Conservation (phyloP, 495 filamentous ascomycete genomes). For the Aspergillus leporis region DNA sequence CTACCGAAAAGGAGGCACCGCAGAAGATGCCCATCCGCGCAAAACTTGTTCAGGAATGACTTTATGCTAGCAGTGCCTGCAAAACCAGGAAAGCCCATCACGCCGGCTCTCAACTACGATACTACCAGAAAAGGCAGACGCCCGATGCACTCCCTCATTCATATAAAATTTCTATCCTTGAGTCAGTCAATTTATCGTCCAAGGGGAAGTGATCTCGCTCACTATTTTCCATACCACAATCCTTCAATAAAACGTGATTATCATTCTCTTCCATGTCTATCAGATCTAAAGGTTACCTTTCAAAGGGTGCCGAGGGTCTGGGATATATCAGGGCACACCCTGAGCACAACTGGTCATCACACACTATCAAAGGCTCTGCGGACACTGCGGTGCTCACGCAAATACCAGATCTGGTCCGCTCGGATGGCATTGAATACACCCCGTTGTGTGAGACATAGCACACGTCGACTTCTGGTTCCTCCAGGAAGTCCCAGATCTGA, state of each 20-base stretch:
- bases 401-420: constrained; percentile 39
- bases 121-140: background rate
- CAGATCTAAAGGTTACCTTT: background rate
- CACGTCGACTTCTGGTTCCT: constrained; percentile 28
- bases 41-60: background rate
- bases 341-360: background rate
- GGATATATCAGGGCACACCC: background rate
- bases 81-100: constrained; percentile 15
- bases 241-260: constrained; percentile 1
- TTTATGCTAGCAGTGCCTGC: background rate
- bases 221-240: background rate
- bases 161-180: constrained; percentile 2
- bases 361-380: background rate
- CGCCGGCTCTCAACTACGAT: background rate
- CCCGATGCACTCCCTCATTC: background rate
- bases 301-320: background rate
- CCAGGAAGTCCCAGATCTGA: constrained; percentile 40
- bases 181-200: background rate
- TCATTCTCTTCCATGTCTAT: constrained; percentile 21
- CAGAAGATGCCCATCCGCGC: background rate
- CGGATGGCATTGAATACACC: constrained; percentile 35
- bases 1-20: background rate
- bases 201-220: background rate
- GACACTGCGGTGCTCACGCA: constrained; percentile 15
- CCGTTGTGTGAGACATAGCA: constrained; percentile 8